Base-by-base conservation (phyloP, 2,329 filamentous ascomycete genomes). In the Tolypocladium paradoxum region DNA sequence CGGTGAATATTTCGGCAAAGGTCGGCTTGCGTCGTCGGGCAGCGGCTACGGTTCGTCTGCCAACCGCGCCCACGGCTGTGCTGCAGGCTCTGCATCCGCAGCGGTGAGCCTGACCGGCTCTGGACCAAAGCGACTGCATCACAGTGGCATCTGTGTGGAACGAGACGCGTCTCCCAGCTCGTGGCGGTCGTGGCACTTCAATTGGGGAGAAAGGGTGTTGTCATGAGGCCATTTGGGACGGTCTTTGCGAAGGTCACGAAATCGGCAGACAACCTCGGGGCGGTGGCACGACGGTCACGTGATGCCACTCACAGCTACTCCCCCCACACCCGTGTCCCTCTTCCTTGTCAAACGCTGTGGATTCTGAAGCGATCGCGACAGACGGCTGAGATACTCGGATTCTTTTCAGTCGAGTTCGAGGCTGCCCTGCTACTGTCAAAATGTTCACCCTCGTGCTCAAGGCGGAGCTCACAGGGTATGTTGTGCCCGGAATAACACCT, bases 91-190 rank as follows among this genome's bases (percentile, higher is more conserved):
- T 74, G 71, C 83, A 87, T 68, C 76, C 77, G 71, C 82, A 86
- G 61, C 78, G 75, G 68, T 78, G 79, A 70, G 76, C 76, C 75
- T 79, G 79, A 62, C 78, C 76, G 71, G 81, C 79, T 71, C 83
- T 79, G 68, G 81, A 83, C 83, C 84, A 85, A 60, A 88, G 66
- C 58, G 77, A 76, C 70, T 81, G 81, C 87, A 90, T 90, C 64
- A 65, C 71, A 60, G 64, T n/a, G 56, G 54, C 64, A 67, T 67
- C 50, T 56, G 56, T 55, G 50, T 38, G n/a, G n/a, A 2, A 3
- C 7, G 22, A 12, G 16, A n/a, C 7, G 27, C 35, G 24, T 35
- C 22, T 16, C 35, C 22, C 27, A 12, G 31, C 24, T 38, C 31
- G 38, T 34, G 43, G 14, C 24, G 49, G n/a, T 29, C n/a, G 29